Base-by-base conservation (phyloP, 805 yeast species). In the Candida koratica region DNA sequence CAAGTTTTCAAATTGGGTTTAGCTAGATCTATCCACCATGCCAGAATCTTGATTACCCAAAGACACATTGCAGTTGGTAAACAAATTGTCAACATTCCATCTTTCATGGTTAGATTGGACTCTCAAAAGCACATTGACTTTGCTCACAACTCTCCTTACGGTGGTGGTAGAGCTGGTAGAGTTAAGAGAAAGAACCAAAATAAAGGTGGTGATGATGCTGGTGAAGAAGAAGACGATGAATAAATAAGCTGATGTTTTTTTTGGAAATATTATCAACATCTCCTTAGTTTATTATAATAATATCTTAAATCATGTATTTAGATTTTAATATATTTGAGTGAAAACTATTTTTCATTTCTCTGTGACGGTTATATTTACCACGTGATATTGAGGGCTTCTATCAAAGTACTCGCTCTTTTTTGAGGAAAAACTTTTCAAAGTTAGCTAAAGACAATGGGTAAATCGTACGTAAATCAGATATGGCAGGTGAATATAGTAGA, bases 111-210 rank as follows among this genome's bases (percentile, higher is more conserved):
- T 53, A 94, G 98, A 81, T 84, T 93, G 69, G 98, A 93, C 79
- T 89, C 98, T 56, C 98, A 93, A 78, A 93, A 93, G 85, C 97
- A 93, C 88, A 87, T 93, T 75, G 97, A 93, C 82, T 93, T 90
- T 64, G 95, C 98, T 62, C 84, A 93, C 69, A 87, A 86, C 71
- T 93, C 98, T 56, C 98, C 98, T 73, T 90, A 86, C 89, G 98
- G 98, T 73, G 98, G 98, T 77, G 98, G 96, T 61, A 90, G 98
- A 80, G 94, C 98, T 59, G 98, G 98, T 72, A 93, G 98, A 82
- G 95, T 87, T 66, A 94, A 93, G 83, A 87, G 97, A 84, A 86
- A 79, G 74, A 80, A 84, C 81, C 79, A 71, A 64, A 72, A 65
- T 60, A 74, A 77, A 70, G 70, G 67, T 53, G 70, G 65, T 49